Conservation (phyloP, 352 stramenopile genomes). For the Globisporangium radiosum region DNA sequence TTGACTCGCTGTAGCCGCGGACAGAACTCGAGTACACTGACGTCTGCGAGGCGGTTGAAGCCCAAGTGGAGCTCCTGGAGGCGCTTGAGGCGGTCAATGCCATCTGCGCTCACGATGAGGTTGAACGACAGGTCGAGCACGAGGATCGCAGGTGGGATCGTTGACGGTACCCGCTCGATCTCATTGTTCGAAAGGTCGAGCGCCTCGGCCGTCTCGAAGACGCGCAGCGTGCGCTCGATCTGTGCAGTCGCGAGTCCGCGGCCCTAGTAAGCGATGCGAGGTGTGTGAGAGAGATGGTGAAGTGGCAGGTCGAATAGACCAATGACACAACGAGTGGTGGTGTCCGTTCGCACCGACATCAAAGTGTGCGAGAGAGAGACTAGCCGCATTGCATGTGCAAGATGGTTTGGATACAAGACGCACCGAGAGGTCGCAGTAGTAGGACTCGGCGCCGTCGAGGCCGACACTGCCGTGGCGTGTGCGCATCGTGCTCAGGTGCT, state of each 20-base stretch:
- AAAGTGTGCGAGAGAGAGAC: no score
- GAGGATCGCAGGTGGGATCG: conserved; percentile 36
- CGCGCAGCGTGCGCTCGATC: conserved; percentile 52
- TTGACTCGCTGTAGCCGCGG: conserved; percentile 51
- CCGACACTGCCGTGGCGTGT: conserved; percentile 35
- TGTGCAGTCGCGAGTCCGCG: conserved; percentile 45
- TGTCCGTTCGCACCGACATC: no score
- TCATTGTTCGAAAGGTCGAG: conserved; percentile 78
- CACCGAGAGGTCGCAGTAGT: conserved; percentile 65
- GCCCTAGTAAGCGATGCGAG: conserved; percentile 19
- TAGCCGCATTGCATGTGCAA: no score
- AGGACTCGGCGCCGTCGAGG: conserved; percentile 48
- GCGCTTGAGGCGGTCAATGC: conserved; percentile 54
- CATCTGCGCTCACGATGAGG: conserved; percentile 28
- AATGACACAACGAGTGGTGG: no score
- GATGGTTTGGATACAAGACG: not conserved
- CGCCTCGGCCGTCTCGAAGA: conserved; percentile 54
- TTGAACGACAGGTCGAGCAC: conserved; percentile 74
- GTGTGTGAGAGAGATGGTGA: not conserved
- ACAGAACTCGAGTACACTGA: conserved; percentile 61
- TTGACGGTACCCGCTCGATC: conserved; percentile 47
- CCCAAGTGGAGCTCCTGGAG: conserved; percentile 62
- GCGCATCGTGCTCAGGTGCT: not conserved
- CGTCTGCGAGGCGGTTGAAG: conserved; percentile 60
- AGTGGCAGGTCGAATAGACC: not conserved